Conservation (phyloP, 306 rosid genomes). For the Prunus davidiana region DNA sequence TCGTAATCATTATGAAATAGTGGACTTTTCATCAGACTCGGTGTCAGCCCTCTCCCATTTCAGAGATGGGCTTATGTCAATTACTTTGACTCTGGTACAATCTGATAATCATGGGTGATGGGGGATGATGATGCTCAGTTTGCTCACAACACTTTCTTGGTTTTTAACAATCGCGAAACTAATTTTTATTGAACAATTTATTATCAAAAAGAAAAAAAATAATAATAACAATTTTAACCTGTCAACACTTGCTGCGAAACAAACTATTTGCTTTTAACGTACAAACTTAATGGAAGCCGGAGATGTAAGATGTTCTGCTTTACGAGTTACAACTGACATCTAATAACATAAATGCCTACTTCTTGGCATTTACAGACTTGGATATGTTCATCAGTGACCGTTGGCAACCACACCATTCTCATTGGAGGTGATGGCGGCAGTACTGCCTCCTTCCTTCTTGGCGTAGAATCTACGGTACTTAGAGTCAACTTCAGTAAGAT, state of each 20-base stretch:
- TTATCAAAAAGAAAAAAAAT: background rate
- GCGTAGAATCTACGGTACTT: conserved; percentile 82
- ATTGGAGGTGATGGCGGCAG: conserved; percentile 3
- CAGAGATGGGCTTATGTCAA: background rate
- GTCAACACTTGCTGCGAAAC: conserved; percentile 16
- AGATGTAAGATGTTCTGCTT: background rate
- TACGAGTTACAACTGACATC: conserved; percentile 18
- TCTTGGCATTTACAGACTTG: conserved; percentile 2
- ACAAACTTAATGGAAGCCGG: conserved; percentile 20
- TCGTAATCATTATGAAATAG: no score
- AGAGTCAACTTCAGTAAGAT: conserved; percentile 92
- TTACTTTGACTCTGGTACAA: background rate
- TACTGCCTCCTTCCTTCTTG: conserved; percentile 38
- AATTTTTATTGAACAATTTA: conserved; percentile 5
- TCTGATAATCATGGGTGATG: background rate
- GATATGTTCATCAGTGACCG: conserved; percentile 45
- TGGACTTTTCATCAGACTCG: no score
- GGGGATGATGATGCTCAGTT: background rate
- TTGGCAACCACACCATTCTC: conserved; percentile 51
- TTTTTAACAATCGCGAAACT: background rate
- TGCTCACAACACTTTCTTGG: background rate
- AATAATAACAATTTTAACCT: background rate
- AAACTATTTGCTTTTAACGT: conserved; percentile 30
- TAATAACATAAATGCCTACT: conserved; percentile 16
- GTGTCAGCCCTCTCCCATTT: no score